phyloP scores from a whole-genome alignment of 75 land plant species.

The Pinus taeda region DNA sequence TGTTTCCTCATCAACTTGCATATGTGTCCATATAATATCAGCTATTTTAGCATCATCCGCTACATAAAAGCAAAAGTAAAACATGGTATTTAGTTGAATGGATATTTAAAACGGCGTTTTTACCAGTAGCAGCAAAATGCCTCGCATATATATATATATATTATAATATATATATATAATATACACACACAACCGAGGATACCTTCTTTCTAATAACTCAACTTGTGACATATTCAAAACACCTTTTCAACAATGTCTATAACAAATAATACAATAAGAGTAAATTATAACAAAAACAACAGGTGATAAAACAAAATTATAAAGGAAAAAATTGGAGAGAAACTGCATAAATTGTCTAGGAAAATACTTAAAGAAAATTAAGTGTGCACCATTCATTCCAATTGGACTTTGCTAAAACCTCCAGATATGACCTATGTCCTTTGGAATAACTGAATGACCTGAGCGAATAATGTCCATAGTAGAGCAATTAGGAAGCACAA shows the following conservation, averaged over 20 bases:
- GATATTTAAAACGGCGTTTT: not conserved
- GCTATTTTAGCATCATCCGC: conserved; percentile 81
- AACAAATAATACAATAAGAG: not conserved
- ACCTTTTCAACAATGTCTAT: not conserved
- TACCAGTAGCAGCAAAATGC: not conserved
- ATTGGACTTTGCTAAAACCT: no score
- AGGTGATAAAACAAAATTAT: not conserved
- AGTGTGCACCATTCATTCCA: no score
- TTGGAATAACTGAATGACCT: no score
- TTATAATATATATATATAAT: not conserved
- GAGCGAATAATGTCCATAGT: no score
- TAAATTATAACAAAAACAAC: not conserved
- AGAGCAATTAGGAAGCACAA: no score
- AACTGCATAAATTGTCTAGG: no score
- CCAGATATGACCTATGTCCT: no score
- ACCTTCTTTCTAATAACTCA: not conserved
- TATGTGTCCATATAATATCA: conserved; percentile 86
- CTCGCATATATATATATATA: not conserved
- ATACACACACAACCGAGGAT: not conserved
- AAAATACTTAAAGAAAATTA: no score
- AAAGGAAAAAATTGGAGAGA: no score
- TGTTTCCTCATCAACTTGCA: conserved; percentile 85
- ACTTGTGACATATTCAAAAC: not conserved
- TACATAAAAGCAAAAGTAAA: conserved; percentile 17
- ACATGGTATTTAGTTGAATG: not conserved